phyloP scores from a whole-genome alignment of 352 stramenopile species.

The Phytophthora cajani region DNA sequence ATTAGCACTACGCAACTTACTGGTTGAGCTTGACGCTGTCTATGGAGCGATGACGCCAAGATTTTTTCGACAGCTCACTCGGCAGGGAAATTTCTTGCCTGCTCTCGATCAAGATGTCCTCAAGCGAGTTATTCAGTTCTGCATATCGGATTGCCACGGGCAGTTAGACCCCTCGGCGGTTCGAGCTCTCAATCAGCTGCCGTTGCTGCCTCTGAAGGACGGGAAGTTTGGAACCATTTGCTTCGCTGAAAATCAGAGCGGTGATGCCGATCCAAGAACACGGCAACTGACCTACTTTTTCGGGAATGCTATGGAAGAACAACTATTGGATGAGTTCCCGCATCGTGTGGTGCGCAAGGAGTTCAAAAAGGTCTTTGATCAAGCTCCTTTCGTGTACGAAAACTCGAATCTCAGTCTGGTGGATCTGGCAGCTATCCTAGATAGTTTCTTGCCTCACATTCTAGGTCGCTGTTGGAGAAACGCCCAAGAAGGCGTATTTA shows the following conservation, averaged over 20 bases:
- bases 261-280: conserved; percentile 5
- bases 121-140: conserved; percentile 57
- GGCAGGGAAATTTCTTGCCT: conserved; percentile 45
- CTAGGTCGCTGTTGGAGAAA: conserved; percentile 44
- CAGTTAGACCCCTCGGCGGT: conserved; percentile 2
- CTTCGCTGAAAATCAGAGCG: conserved; percentile 18
- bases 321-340: conserved; percentile 53
- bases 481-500: conserved; percentile 36
- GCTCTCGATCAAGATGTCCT: conserved; percentile 34
- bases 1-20: conserved; percentile 39
- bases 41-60: conserved; percentile 60
- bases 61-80: conserved; percentile 59
- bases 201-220: conserved; percentile 54
- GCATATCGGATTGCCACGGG: conserved; percentile 41
- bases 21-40: conserved; percentile 59
- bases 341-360: conserved; percentile 45
- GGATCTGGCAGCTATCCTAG: conserved; percentile 37
- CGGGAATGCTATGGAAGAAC: conserved; percentile 51
- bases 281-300: conserved; percentile 47
- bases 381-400: conserved; percentile 46
- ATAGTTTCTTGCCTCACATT: conserved; percentile 52
- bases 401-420: conserved; percentile 55
- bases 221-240: conserved; percentile 49
- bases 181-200: conserved; percentile 45
- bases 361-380: conserved; percentile 57